Conservation (phyloP, 2,329 filamentous ascomycete species). For the Aspergillus jensenii region DNA sequence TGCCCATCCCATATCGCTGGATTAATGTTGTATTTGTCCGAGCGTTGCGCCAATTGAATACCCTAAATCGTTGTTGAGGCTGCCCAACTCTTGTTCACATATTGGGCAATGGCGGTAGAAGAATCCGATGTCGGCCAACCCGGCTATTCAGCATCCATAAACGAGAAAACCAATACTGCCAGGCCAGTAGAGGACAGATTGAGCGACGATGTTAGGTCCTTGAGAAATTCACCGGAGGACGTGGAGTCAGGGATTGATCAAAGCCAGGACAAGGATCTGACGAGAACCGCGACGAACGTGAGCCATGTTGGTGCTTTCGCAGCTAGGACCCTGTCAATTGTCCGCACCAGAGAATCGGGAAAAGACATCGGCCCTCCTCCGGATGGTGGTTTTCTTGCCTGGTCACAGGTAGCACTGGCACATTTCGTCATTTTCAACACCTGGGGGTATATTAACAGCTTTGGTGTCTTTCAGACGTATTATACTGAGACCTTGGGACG, state of each 20-base stretch:
- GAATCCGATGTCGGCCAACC: neutral
- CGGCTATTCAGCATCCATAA: neutral
- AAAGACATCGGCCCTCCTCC: constrained; percentile 41
- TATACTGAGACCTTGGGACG: constrained; percentile 46
- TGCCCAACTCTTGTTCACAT: neutral
- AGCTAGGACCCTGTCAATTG: constrained; percentile 33
- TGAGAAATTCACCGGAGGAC: constrained; percentile 10
- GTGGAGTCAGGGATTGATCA: constrained; percentile 21
- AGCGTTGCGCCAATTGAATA: neutral
- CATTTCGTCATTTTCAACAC: constrained; percentile 59
- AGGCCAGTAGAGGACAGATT: constrained; percentile 7
- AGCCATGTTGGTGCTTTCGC: constrained; percentile 25
- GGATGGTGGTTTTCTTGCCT: constrained; percentile 56
- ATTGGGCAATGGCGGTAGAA: constrained; percentile 6
- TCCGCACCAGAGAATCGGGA: constrained; percentile 39
- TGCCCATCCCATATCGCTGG: neutral
- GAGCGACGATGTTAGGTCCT: constrained; percentile 10
- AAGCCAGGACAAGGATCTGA: constrained; percentile 17
- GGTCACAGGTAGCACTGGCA: constrained; percentile 54
- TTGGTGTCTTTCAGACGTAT: constrained; percentile 57
- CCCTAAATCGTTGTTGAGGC: neutral
- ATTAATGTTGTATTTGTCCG: neutral
- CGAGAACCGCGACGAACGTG: constrained; percentile 24
- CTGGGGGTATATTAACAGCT: constrained; percentile 56
- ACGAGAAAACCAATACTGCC: neutral